Conservation (phyloP, 1,284 basidiomycete species). For the Cryptococcus sp. region DNA sequence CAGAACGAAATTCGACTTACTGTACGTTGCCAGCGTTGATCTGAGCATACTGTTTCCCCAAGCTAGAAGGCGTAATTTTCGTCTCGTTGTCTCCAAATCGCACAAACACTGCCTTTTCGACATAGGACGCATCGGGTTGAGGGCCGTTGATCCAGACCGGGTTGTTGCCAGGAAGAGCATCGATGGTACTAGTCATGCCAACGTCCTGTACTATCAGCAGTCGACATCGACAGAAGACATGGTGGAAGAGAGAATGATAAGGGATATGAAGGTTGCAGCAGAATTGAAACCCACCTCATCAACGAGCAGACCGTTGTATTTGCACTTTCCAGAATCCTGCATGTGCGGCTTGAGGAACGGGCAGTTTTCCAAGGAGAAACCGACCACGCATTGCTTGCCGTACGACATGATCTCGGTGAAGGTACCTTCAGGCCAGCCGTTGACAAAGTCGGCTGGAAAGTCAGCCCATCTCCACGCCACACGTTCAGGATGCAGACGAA, state of each 20-base stretch:
- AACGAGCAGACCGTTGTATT: slow-evolving; percentile 10
- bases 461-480: neutral
- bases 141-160: slow-evolving; percentile 12
- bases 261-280: neutral
- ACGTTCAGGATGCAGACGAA: too few relatives aligned
- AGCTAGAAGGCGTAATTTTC: neutral
- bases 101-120: slow-evolving; percentile 8
- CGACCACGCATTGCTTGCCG: slow-evolving; percentile 13
- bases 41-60: neutral
- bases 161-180: slow-evolving; percentile 23
- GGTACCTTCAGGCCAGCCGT: slow-evolving; percentile 21
- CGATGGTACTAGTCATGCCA: slow-evolving; percentile 7
- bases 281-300: slow-evolving; percentile 17
- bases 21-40: neutral
- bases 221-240: too few relatives aligned
- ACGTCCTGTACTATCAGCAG: slow-evolving; percentile 14
- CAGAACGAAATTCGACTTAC: slow-evolving; percentile 1
- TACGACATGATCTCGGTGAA: slow-evolving; percentile 16
- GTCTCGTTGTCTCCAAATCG: neutral
- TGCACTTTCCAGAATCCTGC: slow-evolving; percentile 5
- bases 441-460: slow-evolving; percentile 19
- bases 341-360: slow-evolving; percentile 11
- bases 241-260: too few relatives aligned
- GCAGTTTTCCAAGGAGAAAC: slow-evolving; percentile 13
- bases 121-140: slow-evolving; percentile 7